Base-by-base conservation (phyloP, 148 eudicot genomes). In the Amaranthus palmeri region DNA sequence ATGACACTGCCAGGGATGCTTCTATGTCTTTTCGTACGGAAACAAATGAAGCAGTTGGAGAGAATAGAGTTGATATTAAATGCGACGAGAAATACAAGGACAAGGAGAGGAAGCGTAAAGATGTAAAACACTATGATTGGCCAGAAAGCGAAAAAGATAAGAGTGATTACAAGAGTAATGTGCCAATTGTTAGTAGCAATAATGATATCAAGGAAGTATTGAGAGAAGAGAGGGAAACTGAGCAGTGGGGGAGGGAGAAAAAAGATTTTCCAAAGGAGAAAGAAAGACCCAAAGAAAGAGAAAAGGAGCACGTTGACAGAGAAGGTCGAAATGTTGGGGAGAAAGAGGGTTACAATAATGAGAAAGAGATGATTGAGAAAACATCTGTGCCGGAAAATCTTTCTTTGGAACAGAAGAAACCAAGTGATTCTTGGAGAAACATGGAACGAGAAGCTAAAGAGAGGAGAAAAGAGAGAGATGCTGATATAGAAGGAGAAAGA, bases 41-140 rank as follows among this genome's bases (percentile, higher is more conserved):
- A 70, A 82, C 72, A 40, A 81, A 78, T 76, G 98, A 91, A 80
- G 86, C 91, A 54, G 87, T 86, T 59, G 90, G 89, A 54, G 96
- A 91, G 80, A 91, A 91, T 74, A 88, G 81, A 74, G 75, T 89
- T 63, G 99, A 91, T 77, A 52, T 74, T 50, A 95, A 84, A 83
- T 83, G 81, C 50, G 97, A 95, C 47, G 97, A 95, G 63, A 92
- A 84, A 64, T 81, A 79, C 77, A 95, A 88, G 76, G 98, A 91
- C 65, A 91, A 84, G 81, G 97, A 95, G 52, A 84, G 92, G 82
- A 95, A 90, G 67, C 79, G 89, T 79, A 92, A 92, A 82, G 99
- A 95, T 41, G 85, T 83, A 69, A 95, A 95, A 77, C 90, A 89
- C 65, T 83, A 87, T 70, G 97, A 92, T 40, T 88, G 90, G 93